Percentiles rank a stretch among this genome's conserved stretches.
Evolutionary conservation across 2,329 filamentous ascomycete genomes (phyloP).

Genomic region (Colletotrichum melonis): DNA sequence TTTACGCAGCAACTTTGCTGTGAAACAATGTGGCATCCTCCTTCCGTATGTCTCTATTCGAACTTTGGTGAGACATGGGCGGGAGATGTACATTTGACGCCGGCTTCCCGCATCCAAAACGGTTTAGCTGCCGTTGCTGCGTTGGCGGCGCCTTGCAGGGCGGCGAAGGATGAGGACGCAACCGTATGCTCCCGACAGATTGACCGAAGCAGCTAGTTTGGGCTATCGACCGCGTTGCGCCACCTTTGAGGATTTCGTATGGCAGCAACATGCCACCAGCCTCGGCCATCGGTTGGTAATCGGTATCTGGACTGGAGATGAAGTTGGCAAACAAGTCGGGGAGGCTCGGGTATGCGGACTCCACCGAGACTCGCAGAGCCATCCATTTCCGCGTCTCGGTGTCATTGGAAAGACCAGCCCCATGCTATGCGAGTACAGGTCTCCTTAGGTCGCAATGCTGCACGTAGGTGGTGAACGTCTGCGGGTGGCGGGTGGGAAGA

Average conservation of each 20-base stretch:
- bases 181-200: neutral
- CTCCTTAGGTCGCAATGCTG: neutral
- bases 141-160: slow-evolving; percentile 32
- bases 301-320: slow-evolving; percentile 3
- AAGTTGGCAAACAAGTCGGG: slow-evolving; percentile 20
- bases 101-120: slow-evolving; percentile 4
- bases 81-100: slow-evolving; percentile 29
- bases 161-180: slow-evolving; percentile 17
- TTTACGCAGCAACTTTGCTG: slow-evolving; percentile 3
- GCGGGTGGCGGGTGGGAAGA: neutral
- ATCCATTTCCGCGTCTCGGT: neutral
- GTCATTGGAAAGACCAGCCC: slow-evolving; percentile 3
- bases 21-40: slow-evolving; percentile 19
- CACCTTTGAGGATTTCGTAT: neutral
- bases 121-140: slow-evolving; percentile 27
- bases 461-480: neutral
- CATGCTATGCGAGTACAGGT: neutral
- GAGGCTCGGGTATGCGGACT: slow-evolving; percentile 23
- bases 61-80: slow-evolving; percentile 19
- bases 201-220: slow-evolving; percentile 2
- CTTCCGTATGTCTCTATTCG: slow-evolving; percentile 9
- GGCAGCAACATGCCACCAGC: neutral
- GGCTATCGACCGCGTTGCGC: neutral
- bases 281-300: slow-evolving; percentile 4
- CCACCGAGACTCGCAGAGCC: slow-evolving; percentile 33